A percentile compares a stretch with the other conserved stretches of the same genome.
Evolutionary conservation across 2,329 filamentous ascomycete species (phyloP).

Genomic region (Pseudogymnoascus sp.): DNA sequence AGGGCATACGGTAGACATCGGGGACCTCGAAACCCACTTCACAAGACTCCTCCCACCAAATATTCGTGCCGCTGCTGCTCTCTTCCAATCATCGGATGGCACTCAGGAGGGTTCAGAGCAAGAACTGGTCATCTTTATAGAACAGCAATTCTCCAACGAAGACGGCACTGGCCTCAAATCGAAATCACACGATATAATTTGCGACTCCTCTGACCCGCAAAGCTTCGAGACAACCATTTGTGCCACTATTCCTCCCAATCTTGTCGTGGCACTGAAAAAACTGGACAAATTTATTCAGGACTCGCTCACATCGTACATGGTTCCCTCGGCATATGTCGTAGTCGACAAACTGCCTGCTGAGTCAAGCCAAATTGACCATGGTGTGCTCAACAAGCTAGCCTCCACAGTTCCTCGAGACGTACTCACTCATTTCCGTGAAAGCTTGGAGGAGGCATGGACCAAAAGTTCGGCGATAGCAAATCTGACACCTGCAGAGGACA

Average conservation of each 20-base stretch:
- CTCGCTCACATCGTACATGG: slow-evolving; percentile 40
- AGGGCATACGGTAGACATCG: slow-evolving; percentile 34
- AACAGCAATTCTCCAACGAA: slow-evolving; percentile 24
- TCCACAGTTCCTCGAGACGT: slow-evolving; percentile 21
- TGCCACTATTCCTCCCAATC: slow-evolving; percentile 20
- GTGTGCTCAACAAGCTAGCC: slow-evolving; percentile 27
- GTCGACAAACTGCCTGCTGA: slow-evolving; percentile 32
- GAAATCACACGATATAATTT: slow-evolving; percentile 17
- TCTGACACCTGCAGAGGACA: slow-evolving; percentile 31
- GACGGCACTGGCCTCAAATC: slow-evolving; percentile 25
- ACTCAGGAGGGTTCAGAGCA: slow-evolving; percentile 9
- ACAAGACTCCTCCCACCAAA: slow-evolving; percentile 28
- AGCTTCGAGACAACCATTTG: slow-evolving; percentile 21
- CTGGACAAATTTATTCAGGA: slow-evolving; percentile 35
- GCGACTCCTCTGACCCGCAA: slow-evolving; percentile 10
- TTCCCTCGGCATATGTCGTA: slow-evolving; percentile 38
- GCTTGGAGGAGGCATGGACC: slow-evolving; percentile 29
- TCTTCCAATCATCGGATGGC: slow-evolving; percentile 19
- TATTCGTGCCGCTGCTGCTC: slow-evolving; percentile 24
- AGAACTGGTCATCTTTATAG: slow-evolving; percentile 29
- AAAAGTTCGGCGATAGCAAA: slow-evolving; percentile 24
- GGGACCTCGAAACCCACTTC: slow-evolving; percentile 35
- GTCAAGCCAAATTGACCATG: slow-evolving; percentile 28
- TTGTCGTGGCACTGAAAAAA: slow-evolving; percentile 32
- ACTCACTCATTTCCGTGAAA: slow-evolving; percentile 21